Evolutionary conservation across 2,329 filamentous ascomycete genomes (phyloP).

Genomic region (Teratosphaeria destructans): DNA sequence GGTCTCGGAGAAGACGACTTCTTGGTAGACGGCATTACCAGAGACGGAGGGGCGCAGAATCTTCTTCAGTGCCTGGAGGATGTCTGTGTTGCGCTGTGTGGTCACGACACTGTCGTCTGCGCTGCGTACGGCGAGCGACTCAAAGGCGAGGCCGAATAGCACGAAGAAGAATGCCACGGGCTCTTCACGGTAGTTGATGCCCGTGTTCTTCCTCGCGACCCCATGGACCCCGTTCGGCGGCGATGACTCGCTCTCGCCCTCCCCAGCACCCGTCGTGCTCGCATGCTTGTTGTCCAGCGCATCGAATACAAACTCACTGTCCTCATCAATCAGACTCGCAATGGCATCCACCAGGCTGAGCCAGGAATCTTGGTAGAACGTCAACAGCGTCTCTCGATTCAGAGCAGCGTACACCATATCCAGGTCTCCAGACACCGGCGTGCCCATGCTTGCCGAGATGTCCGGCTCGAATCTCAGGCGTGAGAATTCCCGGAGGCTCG

Average conservation of each 20-base stretch:
- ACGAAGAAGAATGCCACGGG: slow-evolving; percentile 99
- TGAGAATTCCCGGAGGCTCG: slow-evolving; percentile 87
- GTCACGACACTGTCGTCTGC: slow-evolving; percentile 37
- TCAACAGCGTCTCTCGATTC: slow-evolving; percentile 83
- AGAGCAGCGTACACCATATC: slow-evolving; percentile 92
- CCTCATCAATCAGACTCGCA: slow-evolving; percentile 91
- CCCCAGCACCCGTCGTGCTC: slow-evolving; percentile 3
- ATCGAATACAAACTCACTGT: slow-evolving; percentile 95
- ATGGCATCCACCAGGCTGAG: slow-evolving; percentile 94
- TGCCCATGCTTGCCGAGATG: slow-evolving; percentile 81
- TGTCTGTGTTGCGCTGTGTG: slow-evolving; percentile 50
- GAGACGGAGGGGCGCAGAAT: slow-evolving; percentile 90
- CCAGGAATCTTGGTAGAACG: slow-evolving; percentile 97
- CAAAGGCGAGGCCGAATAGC: slow-evolving; percentile 89
- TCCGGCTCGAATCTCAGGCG: slow-evolving; percentile 91
- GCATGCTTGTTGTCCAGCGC: slow-evolving; percentile 73
- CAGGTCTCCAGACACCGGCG: slow-evolving; percentile 58
- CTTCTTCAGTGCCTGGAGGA: slow-evolving; percentile 84
- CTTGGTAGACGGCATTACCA: slow-evolving; percentile 91
- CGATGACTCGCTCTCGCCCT: slow-evolving; percentile 3
- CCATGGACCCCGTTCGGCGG: slow-evolving; percentile 11
- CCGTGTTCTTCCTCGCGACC: slow-evolving; percentile 50
- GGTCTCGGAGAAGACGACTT: slow-evolving; percentile 90
- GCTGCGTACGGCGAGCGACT: slow-evolving; percentile 78
- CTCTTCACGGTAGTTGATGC: slow-evolving; percentile 97